Evolutionary conservation across 2,329 filamentous ascomycete species (phyloP), one percentile per base, ranked within the genome.

Genomic region (Metarhizium robertsii): DNA sequence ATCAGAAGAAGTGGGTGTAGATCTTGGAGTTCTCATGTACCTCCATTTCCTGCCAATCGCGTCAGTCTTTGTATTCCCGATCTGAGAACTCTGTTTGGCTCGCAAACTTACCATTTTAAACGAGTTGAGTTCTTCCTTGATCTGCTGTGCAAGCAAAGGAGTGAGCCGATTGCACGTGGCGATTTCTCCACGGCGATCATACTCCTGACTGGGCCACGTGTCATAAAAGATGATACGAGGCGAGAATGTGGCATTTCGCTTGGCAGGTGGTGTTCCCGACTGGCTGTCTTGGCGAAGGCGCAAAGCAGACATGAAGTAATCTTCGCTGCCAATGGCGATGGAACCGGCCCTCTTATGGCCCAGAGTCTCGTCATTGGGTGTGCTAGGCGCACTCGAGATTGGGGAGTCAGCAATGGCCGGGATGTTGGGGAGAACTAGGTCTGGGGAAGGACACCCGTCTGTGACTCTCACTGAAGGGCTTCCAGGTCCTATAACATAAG

Each of bases 1-100:
- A 73, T 92, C 83, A 99, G 80, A 99, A 97, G 82, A 99, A 99
- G 81, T 99, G 94, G 65, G 94, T 99, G 79, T 99, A 96, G 67
- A 96, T 92, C 78, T 97, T 99, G 62, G 94, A 97, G 70, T 87
- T 90, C 75, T 97, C 94, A 72, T 99, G 94, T 66, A 99, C 94
- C 78, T 97, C 94, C 94, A 99, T 99, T 77, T 99, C 94, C 94
- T 97, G 59, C 43, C 16, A 13, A 36, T 13, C 45, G 43, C 18
- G 64, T 82, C 71, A 81, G 76, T 25, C 25, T 3, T 16, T 48
- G n/a, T 6, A 45, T 10, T 45, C 6, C 14, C 16, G 4, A 32
- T 16, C 7, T 6, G 36, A 18, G 32, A 20, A 13, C 20, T 11
- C 13, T n/a, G n/a, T 13, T 2, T 40, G 16, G 20, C 18, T 13